phyloP scores from a whole-genome alignment of 1,139 yeast species.

The Sugiyamaella xylanicola region DNA sequence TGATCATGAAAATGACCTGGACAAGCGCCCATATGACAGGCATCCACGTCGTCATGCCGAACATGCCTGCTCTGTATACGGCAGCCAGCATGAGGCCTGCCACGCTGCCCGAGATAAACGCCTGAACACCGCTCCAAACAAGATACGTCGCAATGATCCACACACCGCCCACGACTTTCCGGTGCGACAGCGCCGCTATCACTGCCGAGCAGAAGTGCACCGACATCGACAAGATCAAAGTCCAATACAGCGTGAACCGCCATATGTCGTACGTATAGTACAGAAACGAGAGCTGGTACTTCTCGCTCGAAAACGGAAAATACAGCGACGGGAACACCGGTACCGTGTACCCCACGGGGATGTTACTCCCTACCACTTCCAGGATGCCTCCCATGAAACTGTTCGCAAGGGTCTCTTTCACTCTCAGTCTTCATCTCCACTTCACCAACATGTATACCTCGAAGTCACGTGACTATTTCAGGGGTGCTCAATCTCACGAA shows the following conservation, averaged over 20 bases:
- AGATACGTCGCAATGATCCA: constrained; percentile 46
- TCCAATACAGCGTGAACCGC: constrained; percentile 83
- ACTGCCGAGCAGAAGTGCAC: constrained; percentile 68
- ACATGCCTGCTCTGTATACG: constrained; percentile 65
- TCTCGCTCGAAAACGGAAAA: constrained; percentile 59
- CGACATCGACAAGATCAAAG: constrained; percentile 60
- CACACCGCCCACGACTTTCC: constrained; percentile 47
- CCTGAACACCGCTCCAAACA: constrained; percentile 61
- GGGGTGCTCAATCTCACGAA: no score
- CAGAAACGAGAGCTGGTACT: constrained; percentile 58
- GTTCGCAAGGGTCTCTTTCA: no score
- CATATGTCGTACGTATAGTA: constrained; percentile 78
- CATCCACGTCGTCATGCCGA: constrained; percentile 91
- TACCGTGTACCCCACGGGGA: constrained; percentile 78
- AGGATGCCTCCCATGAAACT: constrained; percentile 23
- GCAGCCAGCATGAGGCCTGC: constrained; percentile 70
- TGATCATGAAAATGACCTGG: constrained; percentile 64
- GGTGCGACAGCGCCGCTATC: constrained; percentile 58
- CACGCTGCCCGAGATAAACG: constrained; percentile 69
- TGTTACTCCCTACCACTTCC: constrained; percentile 36
- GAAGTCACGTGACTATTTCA: no score
- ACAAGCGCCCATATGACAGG: constrained; percentile 81
- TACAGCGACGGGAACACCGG: constrained; percentile 81
- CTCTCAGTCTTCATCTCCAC: neutral
- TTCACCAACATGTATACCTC: neutral